Evolutionary conservation across 352 stramenopile genomes (phyloP).

Genomic region (Blastocystis sp.): DNA sequence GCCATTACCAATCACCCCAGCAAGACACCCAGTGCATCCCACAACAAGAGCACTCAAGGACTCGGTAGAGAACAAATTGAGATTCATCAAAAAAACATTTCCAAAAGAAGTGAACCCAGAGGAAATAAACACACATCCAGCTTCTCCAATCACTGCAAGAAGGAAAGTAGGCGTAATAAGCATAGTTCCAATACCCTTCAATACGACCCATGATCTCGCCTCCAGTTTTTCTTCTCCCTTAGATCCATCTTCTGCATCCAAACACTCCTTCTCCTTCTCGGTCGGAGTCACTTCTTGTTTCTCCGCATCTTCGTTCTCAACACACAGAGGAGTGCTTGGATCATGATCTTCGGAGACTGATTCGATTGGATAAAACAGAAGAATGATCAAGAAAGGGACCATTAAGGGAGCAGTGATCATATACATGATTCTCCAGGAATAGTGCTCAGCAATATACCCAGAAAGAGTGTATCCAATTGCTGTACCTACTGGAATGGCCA

Average conservation of each 20-base stretch:
- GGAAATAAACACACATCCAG: constrained; percentile 29
- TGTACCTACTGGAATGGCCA: constrained; percentile 53
- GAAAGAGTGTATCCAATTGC: constrained; percentile 44
- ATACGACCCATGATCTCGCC: background rate
- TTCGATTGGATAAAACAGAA: constrained; percentile 46
- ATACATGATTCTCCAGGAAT: constrained; percentile 54
- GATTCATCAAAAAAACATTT: constrained; percentile 45
- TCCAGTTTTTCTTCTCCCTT: background rate
- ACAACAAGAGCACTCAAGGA: background rate
- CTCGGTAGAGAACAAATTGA: constrained; percentile 10
- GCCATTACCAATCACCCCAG: background rate
- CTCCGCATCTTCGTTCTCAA: background rate
- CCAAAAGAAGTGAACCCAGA: constrained; percentile 45
- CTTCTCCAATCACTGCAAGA: constrained; percentile 36
- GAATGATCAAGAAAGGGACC: constrained; percentile 17
- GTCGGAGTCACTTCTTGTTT: background rate
- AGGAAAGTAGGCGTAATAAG: background rate
- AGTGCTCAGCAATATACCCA: constrained; percentile 38
- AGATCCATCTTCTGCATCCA: background rate
- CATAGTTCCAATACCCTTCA: constrained; percentile 4
- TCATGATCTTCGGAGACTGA: background rate
- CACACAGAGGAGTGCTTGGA: background rate
- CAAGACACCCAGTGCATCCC: background rate
- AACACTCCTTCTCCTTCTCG: background rate
- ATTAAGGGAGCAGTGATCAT: constrained; percentile 32